phyloP scores from a whole-genome alignment of 805 yeast species.

The Sungouiozyma ichnusensis region DNA sequence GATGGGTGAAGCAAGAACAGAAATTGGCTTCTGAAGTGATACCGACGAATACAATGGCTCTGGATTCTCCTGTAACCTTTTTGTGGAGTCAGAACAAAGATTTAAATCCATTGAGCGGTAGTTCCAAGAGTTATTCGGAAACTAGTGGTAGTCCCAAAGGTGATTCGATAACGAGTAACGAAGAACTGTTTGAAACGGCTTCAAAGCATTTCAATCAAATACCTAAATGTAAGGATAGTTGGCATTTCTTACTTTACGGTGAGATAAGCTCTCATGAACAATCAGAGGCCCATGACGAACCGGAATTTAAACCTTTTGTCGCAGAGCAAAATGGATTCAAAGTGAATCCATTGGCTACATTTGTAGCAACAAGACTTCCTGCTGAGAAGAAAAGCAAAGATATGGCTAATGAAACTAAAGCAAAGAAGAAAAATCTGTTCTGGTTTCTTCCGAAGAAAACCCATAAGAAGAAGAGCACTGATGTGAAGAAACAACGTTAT shows the following conservation, averaged over 20 bases:
- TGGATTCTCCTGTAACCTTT: slow-evolving; percentile 22
- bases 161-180: slow-evolving; percentile 8
- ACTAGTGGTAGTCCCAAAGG: not conserved
- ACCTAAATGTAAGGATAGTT: not conserved
- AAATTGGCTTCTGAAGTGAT: slow-evolving; percentile 4
- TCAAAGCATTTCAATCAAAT: not conserved
- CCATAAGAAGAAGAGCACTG: slow-evolving; percentile 4
- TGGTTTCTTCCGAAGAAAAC: slow-evolving; percentile 18
- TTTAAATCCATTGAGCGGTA: not conserved
- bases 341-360: slow-evolving; percentile 24
- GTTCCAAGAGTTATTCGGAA: slow-evolving; percentile 1
- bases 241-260: slow-evolving; percentile 4
- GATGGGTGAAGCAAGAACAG: slow-evolving; percentile 20
- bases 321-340: slow-evolving; percentile 9
- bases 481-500: no score
- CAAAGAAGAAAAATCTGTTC: slow-evolving; percentile 15
- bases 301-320: not conserved
- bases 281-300: not conserved
- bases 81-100: slow-evolving; percentile 19
- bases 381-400: slow-evolving; percentile 12
- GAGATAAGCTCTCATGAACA: not conserved
- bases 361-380: slow-evolving; percentile 21
- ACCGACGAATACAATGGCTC: slow-evolving; percentile 9
- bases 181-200: slow-evolving; percentile 9
- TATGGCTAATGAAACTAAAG: slow-evolving; percentile 9